phyloP scores from a whole-genome alignment of 768 basidiomycete genomes.

The Baorangia bicolor region DNA sequence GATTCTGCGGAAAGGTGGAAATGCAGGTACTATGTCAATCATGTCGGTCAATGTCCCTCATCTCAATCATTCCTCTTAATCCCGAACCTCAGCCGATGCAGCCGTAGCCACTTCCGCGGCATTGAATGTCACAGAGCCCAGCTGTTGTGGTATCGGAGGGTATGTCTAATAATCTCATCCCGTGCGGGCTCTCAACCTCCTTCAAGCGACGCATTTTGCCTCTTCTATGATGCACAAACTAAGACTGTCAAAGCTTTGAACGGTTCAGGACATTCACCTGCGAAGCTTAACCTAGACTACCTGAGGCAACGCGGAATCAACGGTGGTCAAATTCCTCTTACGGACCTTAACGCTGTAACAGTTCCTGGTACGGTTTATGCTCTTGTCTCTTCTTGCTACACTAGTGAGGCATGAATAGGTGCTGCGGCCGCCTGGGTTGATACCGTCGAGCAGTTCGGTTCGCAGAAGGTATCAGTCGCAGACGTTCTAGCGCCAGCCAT shows the following conservation, averaged over 20 bases:
- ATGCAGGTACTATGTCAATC: slow-evolving; percentile 72
- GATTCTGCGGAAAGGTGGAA: slow-evolving; percentile 89
- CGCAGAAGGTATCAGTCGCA: slow-evolving; percentile 54
- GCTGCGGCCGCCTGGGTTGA: slow-evolving; percentile 97
- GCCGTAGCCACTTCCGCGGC: slow-evolving; percentile 93
- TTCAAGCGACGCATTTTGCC: slow-evolving; percentile 81
- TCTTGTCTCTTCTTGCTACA: background rate
- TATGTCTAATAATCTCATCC: slow-evolving; percentile 30
- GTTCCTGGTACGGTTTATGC: slow-evolving; percentile 58
- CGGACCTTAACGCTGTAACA: slow-evolving; percentile 88
- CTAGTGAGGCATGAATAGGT: slow-evolving; percentile 44
- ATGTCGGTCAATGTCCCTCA: background rate
- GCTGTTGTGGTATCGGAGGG: slow-evolving; percentile 92
- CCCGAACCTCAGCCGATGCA: slow-evolving; percentile 65
- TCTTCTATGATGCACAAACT: slow-evolving; percentile 84
- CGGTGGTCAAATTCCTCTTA: slow-evolving; percentile 67
- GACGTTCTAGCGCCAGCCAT: slow-evolving; percentile 90
- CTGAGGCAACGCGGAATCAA: slow-evolving; percentile 65
- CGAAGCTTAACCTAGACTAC: slow-evolving; percentile 74
- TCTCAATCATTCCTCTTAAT: background rate
- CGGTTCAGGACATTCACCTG: slow-evolving; percentile 87
- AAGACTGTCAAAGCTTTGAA: slow-evolving; percentile 88
- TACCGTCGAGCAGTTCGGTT: slow-evolving; percentile 80
- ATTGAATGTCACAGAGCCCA: slow-evolving; percentile 88
- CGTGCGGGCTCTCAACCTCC: slow-evolving; percentile 10